Evolutionary conservation across 768 basidiomycete species (phyloP).

Genomic region (Mycena vitilis): DNA sequence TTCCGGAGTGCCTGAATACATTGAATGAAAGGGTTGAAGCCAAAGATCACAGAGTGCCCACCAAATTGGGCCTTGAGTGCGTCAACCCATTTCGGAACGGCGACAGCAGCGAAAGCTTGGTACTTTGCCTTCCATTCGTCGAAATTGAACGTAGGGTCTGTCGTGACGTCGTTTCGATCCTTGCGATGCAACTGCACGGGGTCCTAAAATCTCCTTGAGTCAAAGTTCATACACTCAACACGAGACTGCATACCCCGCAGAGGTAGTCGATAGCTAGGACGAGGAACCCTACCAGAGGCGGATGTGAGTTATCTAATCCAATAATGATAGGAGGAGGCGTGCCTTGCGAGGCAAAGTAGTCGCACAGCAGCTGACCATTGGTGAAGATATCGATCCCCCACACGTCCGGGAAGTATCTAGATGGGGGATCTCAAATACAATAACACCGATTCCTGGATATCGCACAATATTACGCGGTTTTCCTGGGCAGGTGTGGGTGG

Average conservation of each 20-base stretch:
- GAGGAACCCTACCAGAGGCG: not conserved
- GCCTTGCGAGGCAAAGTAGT: slow-evolving; percentile 50
- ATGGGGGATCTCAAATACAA: slow-evolving; percentile 27
- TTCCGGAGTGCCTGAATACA: slow-evolving; percentile 20
- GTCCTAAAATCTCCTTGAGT: slow-evolving; percentile 38
- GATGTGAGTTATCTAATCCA: too few relatives aligned
- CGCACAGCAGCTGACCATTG: slow-evolving; percentile 58
- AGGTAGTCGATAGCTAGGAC: slow-evolving; percentile 60
- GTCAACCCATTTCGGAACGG: slow-evolving; percentile 55
- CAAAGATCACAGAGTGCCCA: slow-evolving; percentile 23
- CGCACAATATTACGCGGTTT: slow-evolving; percentile 30
- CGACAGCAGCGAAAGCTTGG: slow-evolving; percentile 42
- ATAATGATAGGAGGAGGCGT: not conserved
- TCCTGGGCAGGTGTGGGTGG: slow-evolving; percentile 35
- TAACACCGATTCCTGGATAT: not conserved
- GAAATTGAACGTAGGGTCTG: slow-evolving; percentile 41
- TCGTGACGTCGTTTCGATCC: slow-evolving; percentile 31
- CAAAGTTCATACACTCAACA: not conserved
- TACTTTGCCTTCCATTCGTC: slow-evolving; percentile 49
- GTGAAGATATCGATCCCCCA: slow-evolving; percentile 56
- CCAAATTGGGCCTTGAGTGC: slow-evolving; percentile 54
- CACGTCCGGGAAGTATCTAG: slow-evolving; percentile 56
- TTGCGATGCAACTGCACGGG: slow-evolving; percentile 47
- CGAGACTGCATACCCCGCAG: slow-evolving; percentile 44
- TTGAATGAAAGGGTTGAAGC: not conserved